phyloP scores from a whole-genome alignment of 2,329 filamentous ascomycete genomes.

The Ascochyta pisi region DNA sequence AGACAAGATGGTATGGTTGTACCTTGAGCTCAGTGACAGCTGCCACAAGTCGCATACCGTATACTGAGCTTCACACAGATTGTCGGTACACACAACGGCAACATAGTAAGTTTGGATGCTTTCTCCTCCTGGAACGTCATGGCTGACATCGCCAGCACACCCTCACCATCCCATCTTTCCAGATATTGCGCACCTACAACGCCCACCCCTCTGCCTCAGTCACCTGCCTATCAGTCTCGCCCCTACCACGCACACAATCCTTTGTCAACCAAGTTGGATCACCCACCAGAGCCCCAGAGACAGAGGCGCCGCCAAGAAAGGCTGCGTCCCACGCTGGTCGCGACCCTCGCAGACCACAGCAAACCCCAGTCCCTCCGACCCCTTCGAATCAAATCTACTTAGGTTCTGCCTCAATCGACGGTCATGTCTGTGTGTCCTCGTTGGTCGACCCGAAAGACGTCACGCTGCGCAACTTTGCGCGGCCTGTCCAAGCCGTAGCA shows the following conservation, averaged over 20 bases:
- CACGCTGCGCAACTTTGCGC: conserved; percentile 87
- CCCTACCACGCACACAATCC: conserved; percentile 69
- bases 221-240: conserved; percentile 88
- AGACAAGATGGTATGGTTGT: conserved; percentile 84
- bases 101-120: conserved; percentile 72
- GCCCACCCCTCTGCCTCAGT: conserved; percentile 87
- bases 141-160: conserved; percentile 69
- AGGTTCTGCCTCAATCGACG: conserved; percentile 92
- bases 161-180: conserved; percentile 80
- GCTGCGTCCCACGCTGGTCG: conserved; percentile 36
- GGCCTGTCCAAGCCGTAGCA: conserved; percentile 89
- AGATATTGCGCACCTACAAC: conserved; percentile 83
- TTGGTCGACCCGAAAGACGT: conserved; percentile 89
- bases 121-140: neutral
- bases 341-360: conserved; percentile 59
- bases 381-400: conserved; percentile 93
- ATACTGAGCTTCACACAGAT: conserved; percentile 63
- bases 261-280: conserved; percentile 30
- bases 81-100: conserved; percentile 93
- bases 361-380: conserved; percentile 70
- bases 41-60: conserved; percentile 70
- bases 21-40: conserved; percentile 16
- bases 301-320: conserved; percentile 52
- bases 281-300: conserved; percentile 29
- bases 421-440: conserved; percentile 91